A percentile compares a stretch with the other conserved stretches of the same genome.
phyloP scores from a whole-genome alignment of 805 yeast species.

The Lachancea dasiensis region DNA sequence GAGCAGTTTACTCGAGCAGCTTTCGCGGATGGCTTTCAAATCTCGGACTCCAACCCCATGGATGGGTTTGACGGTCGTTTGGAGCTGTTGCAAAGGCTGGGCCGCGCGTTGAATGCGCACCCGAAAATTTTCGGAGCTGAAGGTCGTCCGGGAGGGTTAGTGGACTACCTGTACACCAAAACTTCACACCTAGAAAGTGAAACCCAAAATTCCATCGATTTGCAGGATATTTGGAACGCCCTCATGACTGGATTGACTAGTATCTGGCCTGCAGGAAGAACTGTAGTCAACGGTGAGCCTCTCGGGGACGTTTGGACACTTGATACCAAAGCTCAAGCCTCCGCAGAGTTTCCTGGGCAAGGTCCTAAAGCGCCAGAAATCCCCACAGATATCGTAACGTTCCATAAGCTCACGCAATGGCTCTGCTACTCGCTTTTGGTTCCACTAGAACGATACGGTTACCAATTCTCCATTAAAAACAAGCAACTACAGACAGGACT shows the following conservation, averaged over 20 bases:
- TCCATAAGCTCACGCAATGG: constrained; percentile 66
- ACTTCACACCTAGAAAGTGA: neutral
- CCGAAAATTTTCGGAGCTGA: constrained; percentile 41
- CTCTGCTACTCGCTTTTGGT: constrained; percentile 52
- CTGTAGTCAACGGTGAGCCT: constrained; percentile 43
- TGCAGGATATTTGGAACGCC: constrained; percentile 47
- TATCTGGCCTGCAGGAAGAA: constrained; percentile 59
- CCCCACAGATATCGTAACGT: constrained; percentile 43
- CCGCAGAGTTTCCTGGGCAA: constrained; percentile 27
- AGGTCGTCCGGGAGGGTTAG: constrained; percentile 48
- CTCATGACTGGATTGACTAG: constrained; percentile 50
- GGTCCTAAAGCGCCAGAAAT: constrained; percentile 23
- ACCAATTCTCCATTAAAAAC: constrained; percentile 34
- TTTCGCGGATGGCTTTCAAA: constrained; percentile 43
- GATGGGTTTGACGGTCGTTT: constrained; percentile 52
- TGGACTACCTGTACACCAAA: constrained; percentile 39
- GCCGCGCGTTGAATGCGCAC: constrained; percentile 39
- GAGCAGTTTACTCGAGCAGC: constrained; percentile 31
- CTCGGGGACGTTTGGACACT: constrained; percentile 62
- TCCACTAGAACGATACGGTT: constrained; percentile 45
- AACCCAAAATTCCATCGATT: constrained; percentile 31
- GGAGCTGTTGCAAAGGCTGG: constrained; percentile 41
- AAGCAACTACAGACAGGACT: constrained; percentile 46
- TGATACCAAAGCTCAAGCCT: constrained; percentile 28
- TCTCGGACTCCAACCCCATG: constrained; percentile 42